Conservation (phyloP, 768 basidiomycete genomes). For the Boletus rubescentipes region DNA sequence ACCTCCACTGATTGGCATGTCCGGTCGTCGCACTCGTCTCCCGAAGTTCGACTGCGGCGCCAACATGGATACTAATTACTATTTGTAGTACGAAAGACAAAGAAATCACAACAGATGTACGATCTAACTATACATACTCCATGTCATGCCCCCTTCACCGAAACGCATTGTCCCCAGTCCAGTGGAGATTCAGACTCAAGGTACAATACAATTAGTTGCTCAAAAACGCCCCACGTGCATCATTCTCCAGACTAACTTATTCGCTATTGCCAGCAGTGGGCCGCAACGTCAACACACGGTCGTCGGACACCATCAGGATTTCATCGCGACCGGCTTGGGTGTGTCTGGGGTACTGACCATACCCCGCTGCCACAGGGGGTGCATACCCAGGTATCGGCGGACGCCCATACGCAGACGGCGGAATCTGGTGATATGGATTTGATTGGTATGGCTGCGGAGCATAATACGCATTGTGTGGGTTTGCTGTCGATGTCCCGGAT, state of each 20-base stretch:
- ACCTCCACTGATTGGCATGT: too few species aligned
- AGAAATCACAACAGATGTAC: conserved; percentile 31
- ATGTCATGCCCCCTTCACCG: conserved; percentile 3
- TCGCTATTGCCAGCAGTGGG: conserved; percentile 36
- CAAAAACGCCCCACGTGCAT: background rate
- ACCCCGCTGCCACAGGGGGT: conserved; percentile 23
- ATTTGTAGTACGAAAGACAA: conserved; percentile 5
- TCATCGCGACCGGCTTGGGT: conserved; percentile 69
- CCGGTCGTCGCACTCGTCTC: too few species aligned
- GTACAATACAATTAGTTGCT: conserved; percentile 6
- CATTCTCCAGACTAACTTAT: conserved; percentile 3
- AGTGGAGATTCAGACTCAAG: conserved; percentile 15
- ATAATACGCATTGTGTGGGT: conserved; percentile 36
- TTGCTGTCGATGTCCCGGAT: conserved; percentile 66
- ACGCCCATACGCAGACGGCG: conserved; percentile 29
- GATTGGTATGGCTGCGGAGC: conserved; percentile 28
- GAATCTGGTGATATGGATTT: conserved; percentile 33
- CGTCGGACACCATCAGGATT: conserved; percentile 88
- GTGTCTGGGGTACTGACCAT: conserved; percentile 44
- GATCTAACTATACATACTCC: conserved; percentile 26
- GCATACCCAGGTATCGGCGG: conserved; percentile 29
- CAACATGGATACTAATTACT: background rate
- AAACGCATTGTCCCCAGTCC: conserved; percentile 10
- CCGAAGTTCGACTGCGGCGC: background rate
- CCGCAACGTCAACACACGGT: conserved; percentile 73